These are phyloP conservation scores for Leishmania guyanensis DNA, from an alignment of 208 protist species.

Conservation along the genomic window DNA sequence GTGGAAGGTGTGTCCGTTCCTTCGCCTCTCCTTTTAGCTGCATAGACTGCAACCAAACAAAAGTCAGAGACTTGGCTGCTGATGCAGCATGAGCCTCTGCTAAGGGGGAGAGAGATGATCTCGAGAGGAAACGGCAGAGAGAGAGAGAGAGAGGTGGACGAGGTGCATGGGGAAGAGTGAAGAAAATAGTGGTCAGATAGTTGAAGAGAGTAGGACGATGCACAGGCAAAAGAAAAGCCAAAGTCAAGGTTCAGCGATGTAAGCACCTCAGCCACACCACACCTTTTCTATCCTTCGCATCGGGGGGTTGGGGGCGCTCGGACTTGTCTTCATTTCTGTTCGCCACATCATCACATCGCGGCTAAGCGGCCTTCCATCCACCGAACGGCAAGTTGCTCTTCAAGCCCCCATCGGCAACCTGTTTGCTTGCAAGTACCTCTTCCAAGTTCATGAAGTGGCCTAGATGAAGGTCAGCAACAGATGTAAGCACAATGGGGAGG, in stretches of 20 bases:
- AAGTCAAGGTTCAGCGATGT: too few relatives aligned
- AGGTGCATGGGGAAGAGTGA: neutral
- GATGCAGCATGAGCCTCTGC: neutral
- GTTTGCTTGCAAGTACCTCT: neutral
- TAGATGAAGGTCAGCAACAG: neutral
- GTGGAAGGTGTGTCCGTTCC: neutral
- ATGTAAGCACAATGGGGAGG: neutral
- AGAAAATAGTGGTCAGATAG: neutral
- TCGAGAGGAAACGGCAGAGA: neutral
- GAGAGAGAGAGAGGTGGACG: neutral
- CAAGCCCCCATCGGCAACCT: too few relatives aligned
- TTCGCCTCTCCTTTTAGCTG: neutral
- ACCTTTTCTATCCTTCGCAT: neutral
- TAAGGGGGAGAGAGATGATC: neutral
- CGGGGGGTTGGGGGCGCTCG: neutral
- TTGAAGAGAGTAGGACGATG: neutral
- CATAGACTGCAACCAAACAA: neutral
- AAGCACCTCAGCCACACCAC: neutral
- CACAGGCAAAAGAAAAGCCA: neutral
- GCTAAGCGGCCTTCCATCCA: neutral
- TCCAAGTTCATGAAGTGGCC: neutral
- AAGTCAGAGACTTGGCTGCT: neutral
- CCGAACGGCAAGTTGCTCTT: neutral
- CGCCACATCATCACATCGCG: neutral
- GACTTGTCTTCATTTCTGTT: neutral